Base-by-base conservation (phyloP, 2,329 filamentous ascomycete genomes). In the Fusarium nurragi region DNA sequence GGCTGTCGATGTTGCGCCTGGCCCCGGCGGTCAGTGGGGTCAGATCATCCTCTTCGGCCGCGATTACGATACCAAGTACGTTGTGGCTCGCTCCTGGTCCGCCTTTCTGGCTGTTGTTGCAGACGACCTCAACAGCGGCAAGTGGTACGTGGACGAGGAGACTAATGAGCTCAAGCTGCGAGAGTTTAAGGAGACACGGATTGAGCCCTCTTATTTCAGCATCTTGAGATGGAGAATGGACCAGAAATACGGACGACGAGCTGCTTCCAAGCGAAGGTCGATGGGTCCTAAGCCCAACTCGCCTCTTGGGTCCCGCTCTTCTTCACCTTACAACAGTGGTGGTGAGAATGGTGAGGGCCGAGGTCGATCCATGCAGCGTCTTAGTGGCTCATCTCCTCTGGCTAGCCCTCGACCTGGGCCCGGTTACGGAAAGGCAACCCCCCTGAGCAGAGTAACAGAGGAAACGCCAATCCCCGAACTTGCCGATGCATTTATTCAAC, bases 31-130 rank as follows among this genome's bases (percentile, higher is more conserved):
- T 36, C 91, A 89, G 76, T 99, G 95, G 94, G 95, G 95, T 51
- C 95, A 99, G 77, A 88, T 99, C 67, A 97, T 99, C 72, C 85
- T 99, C 62, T 97, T 97, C 76, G 95, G 95, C 47, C 92, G 95
- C 60, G 95, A 99, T 80, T 99, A 97, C 78, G 95, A 99, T 76
- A 97, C 92, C 78, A 99, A 99, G 81, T 99, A 97, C 75, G 95
- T 99, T 8, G 86, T 99, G 54, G 92, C 95, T 26, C 88, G 92
- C 61, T 98, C 94, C 1, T 99, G 95, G 95, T 87, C 89, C 16
- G 86, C 90, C 11, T 94, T 99, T 74, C 80, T 99, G 19, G 93
- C 93, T 47, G 86, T 89, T 28, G 86, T 97, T 8, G 93, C 95
- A 26, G 95, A 99, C 73, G 95, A 99, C 74, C 82, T 99, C 71